These are phyloP conservation scores for Mycoemilia scoparia DNA, from an alignment of 192 early-diverging fungal genomes.

Conservation along the genomic window DNA sequence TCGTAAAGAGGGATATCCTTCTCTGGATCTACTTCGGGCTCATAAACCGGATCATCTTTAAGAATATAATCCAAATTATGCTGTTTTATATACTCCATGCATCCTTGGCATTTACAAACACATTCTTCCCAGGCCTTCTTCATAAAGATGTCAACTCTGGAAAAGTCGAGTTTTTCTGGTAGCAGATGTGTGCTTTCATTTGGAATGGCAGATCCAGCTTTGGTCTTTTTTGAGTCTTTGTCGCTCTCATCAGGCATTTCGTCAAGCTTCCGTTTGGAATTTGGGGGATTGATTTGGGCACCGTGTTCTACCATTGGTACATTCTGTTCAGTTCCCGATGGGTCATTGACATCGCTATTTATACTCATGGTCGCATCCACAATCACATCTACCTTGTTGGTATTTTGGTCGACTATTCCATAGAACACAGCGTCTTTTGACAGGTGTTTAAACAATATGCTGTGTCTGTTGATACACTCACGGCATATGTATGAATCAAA, in stretches of 20 bases:
- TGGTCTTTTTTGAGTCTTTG: too few relatives aligned
- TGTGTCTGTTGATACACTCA: constrained; percentile 10
- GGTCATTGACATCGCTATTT: too few relatives aligned
- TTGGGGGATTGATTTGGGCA: too few relatives aligned
- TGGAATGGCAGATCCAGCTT: too few relatives aligned
- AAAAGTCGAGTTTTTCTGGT: background rate
- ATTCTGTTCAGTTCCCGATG: too few relatives aligned
- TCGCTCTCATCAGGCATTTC: too few relatives aligned
- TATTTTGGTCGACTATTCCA: constrained; percentile 2
- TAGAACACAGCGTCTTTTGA: background rate
- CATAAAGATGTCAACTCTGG: constrained; percentile 45
- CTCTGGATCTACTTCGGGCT: constrained; percentile 63
- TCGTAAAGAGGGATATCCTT: constrained; percentile 52
- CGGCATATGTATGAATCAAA: constrained; percentile 23
- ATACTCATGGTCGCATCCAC: too few relatives aligned
- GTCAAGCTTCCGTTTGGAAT: too few relatives aligned
- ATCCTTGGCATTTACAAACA: constrained; percentile 52
- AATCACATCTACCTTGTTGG: too few relatives aligned
- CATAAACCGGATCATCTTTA: constrained; percentile 43
- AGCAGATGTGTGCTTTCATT: background rate
- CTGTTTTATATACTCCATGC: constrained; percentile 27
- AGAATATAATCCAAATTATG: constrained; percentile 33
- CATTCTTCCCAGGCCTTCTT: constrained; percentile 51
- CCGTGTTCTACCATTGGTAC: too few relatives aligned
- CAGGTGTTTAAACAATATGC: constrained; percentile 2